Percentiles rank a stretch among this genome's conserved stretches.
These are phyloP conservation scores for Phylloporus scabripes DNA, from an alignment of 768 basidiomycete species.

Conservation along the genomic window DNA sequence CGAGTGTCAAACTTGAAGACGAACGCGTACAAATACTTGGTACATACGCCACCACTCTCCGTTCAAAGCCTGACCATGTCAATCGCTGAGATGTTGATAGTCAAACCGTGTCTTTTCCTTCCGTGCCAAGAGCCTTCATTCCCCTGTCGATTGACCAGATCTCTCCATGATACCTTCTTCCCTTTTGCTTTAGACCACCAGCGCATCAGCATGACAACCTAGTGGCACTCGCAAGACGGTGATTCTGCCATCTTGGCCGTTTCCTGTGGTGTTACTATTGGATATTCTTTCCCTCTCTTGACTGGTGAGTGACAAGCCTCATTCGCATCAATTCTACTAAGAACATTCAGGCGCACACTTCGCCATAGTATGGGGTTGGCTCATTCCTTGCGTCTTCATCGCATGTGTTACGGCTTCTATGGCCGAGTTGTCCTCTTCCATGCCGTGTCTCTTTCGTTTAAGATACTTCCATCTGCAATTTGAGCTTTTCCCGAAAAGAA, in stretches of 20 bases:
- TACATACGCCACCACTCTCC: too few species aligned
- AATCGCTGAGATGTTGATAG: too few species aligned
- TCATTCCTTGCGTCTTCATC: conserved; percentile 18
- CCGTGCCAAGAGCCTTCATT: too few species aligned
- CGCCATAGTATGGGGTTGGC: conserved; percentile 22
- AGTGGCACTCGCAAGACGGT: too few species aligned
- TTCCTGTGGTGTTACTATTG: conserved; percentile 18
- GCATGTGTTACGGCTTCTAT: conserved; percentile 17
- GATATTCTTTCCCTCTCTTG: conserved; percentile 15
- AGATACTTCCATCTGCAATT: neutral
- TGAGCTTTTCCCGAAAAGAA: conserved; percentile 5
- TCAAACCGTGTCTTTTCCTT: neutral
- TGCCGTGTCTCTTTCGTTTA: conserved; percentile 13
- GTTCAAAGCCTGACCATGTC: too few species aligned
- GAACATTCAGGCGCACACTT: conserved; percentile 17
- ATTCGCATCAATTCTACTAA: neutral
- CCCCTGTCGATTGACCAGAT: too few species aligned
- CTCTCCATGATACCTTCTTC: too few species aligned
- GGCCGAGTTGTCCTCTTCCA: conserved; percentile 19
- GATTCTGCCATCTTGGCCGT: conserved; percentile 20
- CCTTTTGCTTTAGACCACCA: too few species aligned
- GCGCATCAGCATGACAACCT: too few species aligned
- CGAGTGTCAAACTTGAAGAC: too few species aligned
- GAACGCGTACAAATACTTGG: too few species aligned
- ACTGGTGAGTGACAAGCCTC: conserved; percentile 7